Conservation (phyloP, 495 filamentous ascomycete species). For the Xylaria scruposa region DNA sequence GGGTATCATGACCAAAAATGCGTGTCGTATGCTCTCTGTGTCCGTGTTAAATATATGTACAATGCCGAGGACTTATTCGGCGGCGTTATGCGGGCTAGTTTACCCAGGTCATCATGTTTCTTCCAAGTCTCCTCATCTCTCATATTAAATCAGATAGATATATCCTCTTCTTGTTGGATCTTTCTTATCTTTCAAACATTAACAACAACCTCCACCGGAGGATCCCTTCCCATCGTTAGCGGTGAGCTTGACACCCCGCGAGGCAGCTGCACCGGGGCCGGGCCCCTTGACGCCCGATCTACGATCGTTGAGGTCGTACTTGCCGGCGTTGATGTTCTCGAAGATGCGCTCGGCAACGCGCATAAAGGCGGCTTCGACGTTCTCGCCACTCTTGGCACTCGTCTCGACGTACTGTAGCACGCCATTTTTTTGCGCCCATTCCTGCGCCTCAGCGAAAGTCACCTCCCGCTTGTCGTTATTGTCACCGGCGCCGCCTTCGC, state of each 20-base stretch:
- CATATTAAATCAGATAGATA: conserved; percentile 26
- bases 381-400: conserved; percentile 91
- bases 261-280: conserved; percentile 54
- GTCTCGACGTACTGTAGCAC: conserved; percentile 93
- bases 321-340: conserved; percentile 90
- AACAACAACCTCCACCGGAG: conserved; percentile 40
- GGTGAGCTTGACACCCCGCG: conserved; percentile 52
- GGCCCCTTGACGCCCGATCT: conserved; percentile 85
- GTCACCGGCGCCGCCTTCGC: conserved; percentile 53
- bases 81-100: neutral
- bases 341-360: conserved; percentile 93
- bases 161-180: neutral
- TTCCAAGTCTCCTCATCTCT: conserved; percentile 6
- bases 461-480: conserved; percentile 78
- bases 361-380: conserved; percentile 90
- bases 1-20: conserved; percentile 37
- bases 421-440: conserved; percentile 83
- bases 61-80: conserved; percentile 5
- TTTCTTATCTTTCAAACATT: conserved; percentile 6
- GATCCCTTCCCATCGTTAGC: conserved; percentile 42
- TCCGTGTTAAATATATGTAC: conserved; percentile 33
- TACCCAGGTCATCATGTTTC: conserved; percentile 16
- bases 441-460: conserved; percentile 76
- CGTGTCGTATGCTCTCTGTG: conserved; percentile 30
- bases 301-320: conserved; percentile 92